phyloP scores from a whole-genome alignment of 768 basidiomycete species.

The Pleurotus tuoliensis region DNA sequence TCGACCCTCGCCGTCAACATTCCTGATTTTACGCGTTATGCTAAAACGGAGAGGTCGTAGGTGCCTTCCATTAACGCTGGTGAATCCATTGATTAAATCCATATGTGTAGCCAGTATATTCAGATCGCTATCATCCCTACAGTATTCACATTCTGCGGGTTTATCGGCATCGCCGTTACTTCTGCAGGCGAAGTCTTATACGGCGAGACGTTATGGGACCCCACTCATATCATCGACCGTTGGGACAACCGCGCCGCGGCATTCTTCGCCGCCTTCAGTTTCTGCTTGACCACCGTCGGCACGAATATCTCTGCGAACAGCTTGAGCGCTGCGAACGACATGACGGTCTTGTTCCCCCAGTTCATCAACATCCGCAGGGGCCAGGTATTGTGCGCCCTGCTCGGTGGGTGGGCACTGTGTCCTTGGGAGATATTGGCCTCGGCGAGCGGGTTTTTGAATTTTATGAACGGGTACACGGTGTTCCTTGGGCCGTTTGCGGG shows the following conservation, averaged over 20 bases:
- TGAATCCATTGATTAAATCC: too few species aligned
- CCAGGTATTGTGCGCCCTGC: slow-evolving; percentile 69
- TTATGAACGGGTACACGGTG: slow-evolving; percentile 83
- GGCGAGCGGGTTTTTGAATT: slow-evolving; percentile 66
- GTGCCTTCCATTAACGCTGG: slow-evolving; percentile 14
- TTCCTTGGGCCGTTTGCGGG: slow-evolving; percentile 85
- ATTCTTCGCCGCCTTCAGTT: slow-evolving; percentile 79
- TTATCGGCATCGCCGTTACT: slow-evolving; percentile 79
- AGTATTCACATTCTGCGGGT: slow-evolving; percentile 72
- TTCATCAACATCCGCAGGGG: slow-evolving; percentile 83
- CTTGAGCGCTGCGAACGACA: slow-evolving; percentile 74
- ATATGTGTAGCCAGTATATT: slow-evolving; percentile 53
- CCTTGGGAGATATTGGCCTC: slow-evolving; percentile 79
- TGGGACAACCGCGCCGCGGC: slow-evolving; percentile 86
- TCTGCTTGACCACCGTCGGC: slow-evolving; percentile 68
- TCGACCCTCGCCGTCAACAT: slow-evolving; percentile 75
- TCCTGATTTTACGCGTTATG: slow-evolving; percentile 88
- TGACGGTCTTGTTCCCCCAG: slow-evolving; percentile 72
- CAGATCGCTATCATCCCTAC: slow-evolving; percentile 75
- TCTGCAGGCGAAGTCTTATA: slow-evolving; percentile 72
- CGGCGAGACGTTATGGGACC: slow-evolving; percentile 67
- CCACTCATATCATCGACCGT: slow-evolving; percentile 65
- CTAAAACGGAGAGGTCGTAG: slow-evolving; percentile 60
- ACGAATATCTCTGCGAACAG: slow-evolving; percentile 77
- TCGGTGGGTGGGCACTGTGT: slow-evolving; percentile 83